Conservation (phyloP, 225 moss, liverwort and hornwort genomes). For the Takakia lepidozioides region DNA sequence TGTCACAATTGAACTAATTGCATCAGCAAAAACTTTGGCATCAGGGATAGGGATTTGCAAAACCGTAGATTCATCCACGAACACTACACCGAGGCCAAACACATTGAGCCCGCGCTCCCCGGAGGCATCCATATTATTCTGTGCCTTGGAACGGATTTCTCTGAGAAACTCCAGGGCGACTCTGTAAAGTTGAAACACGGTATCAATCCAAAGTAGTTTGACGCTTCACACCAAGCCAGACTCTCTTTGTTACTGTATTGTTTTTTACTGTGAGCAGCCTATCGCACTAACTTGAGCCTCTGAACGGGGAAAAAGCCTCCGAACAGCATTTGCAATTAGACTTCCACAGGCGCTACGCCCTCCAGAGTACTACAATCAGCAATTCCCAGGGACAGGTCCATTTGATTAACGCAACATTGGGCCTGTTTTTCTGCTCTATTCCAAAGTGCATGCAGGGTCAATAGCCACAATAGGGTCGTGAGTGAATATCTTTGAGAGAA, state of each 20-base stretch:
- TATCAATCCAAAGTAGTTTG: background rate
- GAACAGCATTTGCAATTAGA: too few species aligned
- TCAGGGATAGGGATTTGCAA: conserved; percentile 20
- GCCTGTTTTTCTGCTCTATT: too few species aligned
- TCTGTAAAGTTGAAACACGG: conserved; percentile 26
- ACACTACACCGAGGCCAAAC: conserved; percentile 67
- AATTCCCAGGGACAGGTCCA: too few species aligned
- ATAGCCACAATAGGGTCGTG: background rate
- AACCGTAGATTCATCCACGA: conserved; percentile 56
- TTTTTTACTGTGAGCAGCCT: too few species aligned
- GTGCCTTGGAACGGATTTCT: conserved; percentile 68
- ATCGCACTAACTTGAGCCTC: too few species aligned
- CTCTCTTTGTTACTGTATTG: background rate
- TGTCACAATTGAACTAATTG: conserved; percentile 36
- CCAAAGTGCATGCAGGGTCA: too few species aligned
- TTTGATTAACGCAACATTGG: too few species aligned
- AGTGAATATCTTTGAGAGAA: background rate
- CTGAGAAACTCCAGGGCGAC: conserved; percentile 76
- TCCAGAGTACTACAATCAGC: too few species aligned
- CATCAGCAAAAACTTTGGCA: conserved; percentile 18
- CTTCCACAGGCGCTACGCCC: too few species aligned
- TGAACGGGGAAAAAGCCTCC: too few species aligned
- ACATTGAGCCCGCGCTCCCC: conserved; percentile 48
- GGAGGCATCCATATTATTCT: conserved; percentile 64
- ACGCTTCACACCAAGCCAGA: background rate